Percentiles rank a stretch among this genome's conserved stretches.
Evolutionary conservation across 768 basidiomycete genomes (phyloP).

Genomic region (Amanita molliuscula): DNA sequence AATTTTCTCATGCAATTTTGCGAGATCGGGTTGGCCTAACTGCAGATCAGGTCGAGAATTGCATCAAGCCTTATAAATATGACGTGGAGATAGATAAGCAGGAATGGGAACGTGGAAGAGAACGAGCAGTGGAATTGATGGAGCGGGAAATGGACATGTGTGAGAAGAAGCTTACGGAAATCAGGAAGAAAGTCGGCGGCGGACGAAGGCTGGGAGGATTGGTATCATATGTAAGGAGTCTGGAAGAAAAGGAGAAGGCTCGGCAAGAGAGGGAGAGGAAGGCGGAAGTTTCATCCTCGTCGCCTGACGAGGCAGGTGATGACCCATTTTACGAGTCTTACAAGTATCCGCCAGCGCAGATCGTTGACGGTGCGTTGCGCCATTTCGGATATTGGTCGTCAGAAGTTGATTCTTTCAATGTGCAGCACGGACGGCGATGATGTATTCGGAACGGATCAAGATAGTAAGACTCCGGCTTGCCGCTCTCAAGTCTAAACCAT

Average conservation of each 20-base stretch:
- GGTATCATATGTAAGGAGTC: constrained; percentile 67
- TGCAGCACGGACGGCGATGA: constrained; percentile 83
- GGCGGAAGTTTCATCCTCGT: constrained; percentile 16
- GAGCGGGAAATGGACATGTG: constrained; percentile 80
- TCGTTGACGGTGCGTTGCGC: constrained; percentile 70
- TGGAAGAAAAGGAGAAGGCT: constrained; percentile 65
- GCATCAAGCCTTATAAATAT: constrained; percentile 99
- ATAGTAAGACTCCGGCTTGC: constrained; percentile 81
- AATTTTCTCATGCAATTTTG: constrained; percentile 89
- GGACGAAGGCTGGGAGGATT: constrained; percentile 65
- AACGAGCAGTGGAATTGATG: constrained; percentile 65
- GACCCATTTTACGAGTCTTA: constrained; percentile 59
- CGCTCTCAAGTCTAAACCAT: constrained; percentile 83
- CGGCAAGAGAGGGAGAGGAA: constrained; percentile 33
- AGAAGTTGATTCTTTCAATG: neutral
- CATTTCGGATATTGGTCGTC: neutral
- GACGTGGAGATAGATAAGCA: constrained; percentile 89
- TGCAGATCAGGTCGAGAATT: constrained; percentile 99
- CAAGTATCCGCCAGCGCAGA: constrained; percentile 83
- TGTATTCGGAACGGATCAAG: constrained; percentile 72
- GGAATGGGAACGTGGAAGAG: constrained; percentile 87
- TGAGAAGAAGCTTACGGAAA: constrained; percentile 78
- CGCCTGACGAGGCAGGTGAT: constrained; percentile 24
- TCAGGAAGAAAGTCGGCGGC: constrained; percentile 84
- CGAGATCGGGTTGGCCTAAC: constrained; percentile 89